Evolutionary conservation across 2,329 filamentous ascomycete genomes (phyloP).

Genomic region (Triangularia verruculosa): DNA sequence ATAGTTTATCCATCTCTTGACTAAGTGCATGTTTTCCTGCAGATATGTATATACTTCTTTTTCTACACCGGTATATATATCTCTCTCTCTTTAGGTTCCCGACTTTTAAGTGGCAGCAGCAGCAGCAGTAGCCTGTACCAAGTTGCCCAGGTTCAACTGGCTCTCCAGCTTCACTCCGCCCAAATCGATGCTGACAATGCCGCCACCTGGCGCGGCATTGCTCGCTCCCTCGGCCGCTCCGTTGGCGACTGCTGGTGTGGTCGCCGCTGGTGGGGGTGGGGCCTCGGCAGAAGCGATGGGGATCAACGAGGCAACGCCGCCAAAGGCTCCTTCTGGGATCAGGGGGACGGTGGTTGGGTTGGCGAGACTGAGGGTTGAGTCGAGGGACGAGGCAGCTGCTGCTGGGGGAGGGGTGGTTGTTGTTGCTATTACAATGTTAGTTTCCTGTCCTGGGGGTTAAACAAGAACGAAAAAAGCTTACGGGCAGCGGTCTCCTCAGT

Average conservation of each 20-base stretch:
- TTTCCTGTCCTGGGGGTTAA: not conserved
- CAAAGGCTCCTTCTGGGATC: constrained; percentile 20
- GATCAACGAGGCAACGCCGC: constrained; percentile 27
- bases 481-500: not conserved
- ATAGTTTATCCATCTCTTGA: not conserved
- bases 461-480: not conserved
- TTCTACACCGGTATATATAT: no score
- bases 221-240: constrained; percentile 20
- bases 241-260: constrained; percentile 28
- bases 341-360: constrained; percentile 7
- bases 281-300: constrained; percentile 30
- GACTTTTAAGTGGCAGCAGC: not conserved
- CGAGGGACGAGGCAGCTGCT: constrained; percentile 19
- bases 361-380: constrained; percentile 18
- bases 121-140: constrained; percentile 31
- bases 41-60: constrained; percentile 1
- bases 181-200: constrained; percentile 36
- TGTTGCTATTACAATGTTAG: not conserved
- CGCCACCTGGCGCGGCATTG: constrained; percentile 1
- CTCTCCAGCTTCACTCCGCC: constrained; percentile 43
- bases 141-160: constrained; percentile 43
- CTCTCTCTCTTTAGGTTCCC: not conserved
- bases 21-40: no score
- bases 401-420: constrained; percentile 1
- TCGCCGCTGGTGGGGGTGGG: constrained; percentile 18